These are phyloP conservation scores for Mortierella alpina DNA, from an alignment of 192 early-diverging fungal species.

Conservation along the genomic window DNA sequence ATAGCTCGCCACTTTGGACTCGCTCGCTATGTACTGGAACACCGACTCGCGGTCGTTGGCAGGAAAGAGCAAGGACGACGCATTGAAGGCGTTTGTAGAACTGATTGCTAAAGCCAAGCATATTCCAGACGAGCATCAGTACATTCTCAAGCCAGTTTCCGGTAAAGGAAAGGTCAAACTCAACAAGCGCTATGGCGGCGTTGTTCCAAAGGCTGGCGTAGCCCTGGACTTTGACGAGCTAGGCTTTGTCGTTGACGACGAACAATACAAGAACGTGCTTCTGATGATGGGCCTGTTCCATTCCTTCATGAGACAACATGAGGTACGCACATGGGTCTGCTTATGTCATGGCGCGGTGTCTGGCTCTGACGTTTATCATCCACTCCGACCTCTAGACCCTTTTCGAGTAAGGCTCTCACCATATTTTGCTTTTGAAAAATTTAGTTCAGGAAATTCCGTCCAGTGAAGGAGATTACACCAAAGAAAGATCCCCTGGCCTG, in stretches of 20 bases:
- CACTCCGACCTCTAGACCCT: not conserved
- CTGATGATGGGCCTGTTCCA: constrained; percentile 87
- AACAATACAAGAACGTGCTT: constrained; percentile 87
- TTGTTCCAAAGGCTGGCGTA: constrained; percentile 68
- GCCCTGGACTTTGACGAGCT: constrained; percentile 91
- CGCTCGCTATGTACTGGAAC: constrained; percentile 90
- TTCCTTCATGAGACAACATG: constrained; percentile 79
- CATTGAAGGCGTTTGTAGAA: constrained; percentile 55
- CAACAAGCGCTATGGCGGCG: constrained; percentile 73
- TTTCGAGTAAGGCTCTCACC: not conserved
- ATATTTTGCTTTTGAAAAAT: not conserved
- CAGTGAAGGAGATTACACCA: constrained; percentile 84
- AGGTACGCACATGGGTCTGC: constrained; percentile 49
- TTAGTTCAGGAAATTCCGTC: constrained; percentile 87
- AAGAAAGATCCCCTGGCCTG: constrained; percentile 86
- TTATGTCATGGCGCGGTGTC: too few species aligned
- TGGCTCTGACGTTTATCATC: not conserved
- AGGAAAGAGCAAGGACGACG: constrained; percentile 60
- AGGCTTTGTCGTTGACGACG: constrained; percentile 89
- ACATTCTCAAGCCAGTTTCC: constrained; percentile 92
- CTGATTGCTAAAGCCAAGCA: constrained; percentile 72
- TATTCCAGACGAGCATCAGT: constrained; percentile 75
- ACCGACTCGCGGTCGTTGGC: constrained; percentile 75
- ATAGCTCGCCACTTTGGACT: constrained; percentile 69
- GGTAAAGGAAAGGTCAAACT: constrained; percentile 84